Percentiles rank a stretch among this genome's conserved stretches.
Evolutionary conservation across 345 rosid species (phyloP).

Genomic region (Erodium maritimum): DNA sequence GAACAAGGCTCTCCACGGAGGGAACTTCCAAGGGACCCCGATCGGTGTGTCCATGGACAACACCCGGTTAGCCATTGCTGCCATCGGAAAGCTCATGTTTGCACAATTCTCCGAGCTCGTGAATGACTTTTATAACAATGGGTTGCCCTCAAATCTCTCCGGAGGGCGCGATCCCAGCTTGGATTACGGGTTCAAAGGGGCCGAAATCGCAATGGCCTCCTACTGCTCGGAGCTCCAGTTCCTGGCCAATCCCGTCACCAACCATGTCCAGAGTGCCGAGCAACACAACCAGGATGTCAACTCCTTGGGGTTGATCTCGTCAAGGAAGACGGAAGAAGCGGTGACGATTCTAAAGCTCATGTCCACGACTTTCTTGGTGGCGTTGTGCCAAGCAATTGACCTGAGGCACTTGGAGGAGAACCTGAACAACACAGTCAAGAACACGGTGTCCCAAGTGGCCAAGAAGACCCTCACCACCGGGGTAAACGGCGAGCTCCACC

Average conservation of each 20-base stretch:
- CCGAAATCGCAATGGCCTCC: slow-evolving; percentile 25
- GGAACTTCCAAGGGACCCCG: slow-evolving; percentile 30
- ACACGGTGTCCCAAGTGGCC: slow-evolving; percentile 13
- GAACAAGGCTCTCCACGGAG: slow-evolving; percentile 22
- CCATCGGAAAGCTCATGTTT: too few species aligned
- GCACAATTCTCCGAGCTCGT: slow-evolving; percentile 27
- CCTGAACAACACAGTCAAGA: slow-evolving; percentile 13
- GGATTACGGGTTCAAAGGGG: slow-evolving; percentile 27
- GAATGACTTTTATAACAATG: slow-evolving; percentile 25
- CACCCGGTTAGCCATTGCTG: slow-evolving; percentile 16
- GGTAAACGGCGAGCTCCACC: slow-evolving; percentile 14
- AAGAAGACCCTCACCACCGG: slow-evolving; percentile 11
- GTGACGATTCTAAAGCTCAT: slow-evolving; percentile 20
- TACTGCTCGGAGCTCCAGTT: slow-evolving; percentile 29
- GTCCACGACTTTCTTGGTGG: slow-evolving; percentile 20
- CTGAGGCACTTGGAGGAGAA: slow-evolving; percentile 23
- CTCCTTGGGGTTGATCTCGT: slow-evolving; percentile 20
- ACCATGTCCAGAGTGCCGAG: slow-evolving; percentile 25
- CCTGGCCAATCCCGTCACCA: slow-evolving; percentile 24
- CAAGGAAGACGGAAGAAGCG: slow-evolving; percentile 20
- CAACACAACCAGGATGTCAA: slow-evolving; percentile 30
- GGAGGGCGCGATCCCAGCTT: slow-evolving; percentile 23
- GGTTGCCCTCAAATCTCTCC: slow-evolving; percentile 24
- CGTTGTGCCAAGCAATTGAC: slow-evolving; percentile 19
- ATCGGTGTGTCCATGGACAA: slow-evolving; percentile 28